phyloP scores from a whole-genome alignment of 495 filamentous ascomycete species.

The Penicillium pulvis region DNA sequence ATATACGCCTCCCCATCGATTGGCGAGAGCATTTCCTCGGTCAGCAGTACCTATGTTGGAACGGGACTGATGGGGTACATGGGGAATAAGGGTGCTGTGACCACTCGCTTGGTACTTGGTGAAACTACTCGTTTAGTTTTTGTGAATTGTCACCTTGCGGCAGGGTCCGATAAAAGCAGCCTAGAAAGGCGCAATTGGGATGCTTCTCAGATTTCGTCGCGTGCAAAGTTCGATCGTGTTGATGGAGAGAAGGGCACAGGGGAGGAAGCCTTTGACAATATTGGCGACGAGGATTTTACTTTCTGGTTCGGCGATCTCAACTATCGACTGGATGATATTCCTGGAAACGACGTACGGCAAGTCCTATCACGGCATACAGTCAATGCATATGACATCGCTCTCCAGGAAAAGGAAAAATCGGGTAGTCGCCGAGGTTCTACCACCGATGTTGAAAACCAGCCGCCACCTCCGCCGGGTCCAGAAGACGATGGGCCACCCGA shows the following conservation, averaged over 20 bases:
- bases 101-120: constrained; percentile 79
- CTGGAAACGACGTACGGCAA: constrained; percentile 85
- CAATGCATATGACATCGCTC: constrained; percentile 66
- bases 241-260: constrained; percentile 53
- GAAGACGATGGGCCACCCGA: constrained; percentile 10
- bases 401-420: constrained; percentile 33
- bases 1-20: constrained; percentile 81
- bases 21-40: constrained; percentile 67
- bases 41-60: constrained; percentile 77
- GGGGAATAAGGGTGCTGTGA: constrained; percentile 93
- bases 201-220: constrained; percentile 69
- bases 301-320: constrained; percentile 99
- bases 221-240: constrained; percentile 75
- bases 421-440: constrained; percentile 28
- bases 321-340: constrained; percentile 85
- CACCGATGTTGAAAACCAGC: constrained; percentile 13
- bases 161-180: constrained; percentile 74
- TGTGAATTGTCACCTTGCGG: constrained; percentile 87
- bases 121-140: constrained; percentile 89
- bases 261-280: constrained; percentile 58
- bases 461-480: constrained; percentile 10
- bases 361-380: constrained; percentile 80
- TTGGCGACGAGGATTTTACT: constrained; percentile 88
- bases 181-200: constrained; percentile 92
- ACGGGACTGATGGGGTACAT: constrained; percentile 90